Evolutionary conservation across 2,329 filamentous ascomycete species (phyloP).

Genomic region (Tolypocladium tundrense): DNA sequence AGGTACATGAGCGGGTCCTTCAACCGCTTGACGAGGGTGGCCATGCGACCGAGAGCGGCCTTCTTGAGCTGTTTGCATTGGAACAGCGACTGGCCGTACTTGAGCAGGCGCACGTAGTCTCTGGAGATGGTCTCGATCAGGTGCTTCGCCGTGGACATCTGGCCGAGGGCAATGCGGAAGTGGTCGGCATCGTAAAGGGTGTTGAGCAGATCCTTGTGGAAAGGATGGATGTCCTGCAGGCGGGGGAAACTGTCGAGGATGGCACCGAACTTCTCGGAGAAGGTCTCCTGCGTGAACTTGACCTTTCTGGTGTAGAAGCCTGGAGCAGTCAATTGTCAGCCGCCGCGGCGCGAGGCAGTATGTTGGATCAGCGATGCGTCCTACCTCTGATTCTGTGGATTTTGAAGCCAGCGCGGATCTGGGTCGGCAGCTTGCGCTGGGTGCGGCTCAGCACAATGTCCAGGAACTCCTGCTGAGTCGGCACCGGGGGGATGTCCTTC

Average conservation of each 20-base stretch:
- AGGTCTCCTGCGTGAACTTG: constrained; percentile 96
- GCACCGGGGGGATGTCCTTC: constrained; percentile 78
- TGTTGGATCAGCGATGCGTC: background rate
- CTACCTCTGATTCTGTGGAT: constrained; percentile 76
- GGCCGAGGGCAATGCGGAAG: constrained; percentile 92
- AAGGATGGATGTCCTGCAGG: constrained; percentile 89
- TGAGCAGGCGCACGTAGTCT: constrained; percentile 84
- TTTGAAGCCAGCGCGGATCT: constrained; percentile 90
- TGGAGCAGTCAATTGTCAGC: constrained; percentile 19
- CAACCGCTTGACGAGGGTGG: constrained; percentile 86
- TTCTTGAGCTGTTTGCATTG: constrained; percentile 99
- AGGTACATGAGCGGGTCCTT: constrained; percentile 94
- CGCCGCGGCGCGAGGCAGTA: background rate
- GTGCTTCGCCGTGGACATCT: constrained; percentile 91
- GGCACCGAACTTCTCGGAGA: constrained; percentile 81
- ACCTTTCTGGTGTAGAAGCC: constrained; percentile 96
- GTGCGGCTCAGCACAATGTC: constrained; percentile 94
- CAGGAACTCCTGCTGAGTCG: constrained; percentile 88
- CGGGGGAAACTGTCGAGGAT: constrained; percentile 92
- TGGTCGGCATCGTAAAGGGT: constrained; percentile 98
- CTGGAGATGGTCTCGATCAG: constrained; percentile 92
- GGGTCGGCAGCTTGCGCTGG: constrained; percentile 84
- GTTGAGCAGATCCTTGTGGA: constrained; percentile 77
- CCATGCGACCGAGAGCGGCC: constrained; percentile 94
- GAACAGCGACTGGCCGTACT: constrained; percentile 94